Base-by-base conservation (phyloP, 257 asterid species). In the Mentha longifolia region DNA sequence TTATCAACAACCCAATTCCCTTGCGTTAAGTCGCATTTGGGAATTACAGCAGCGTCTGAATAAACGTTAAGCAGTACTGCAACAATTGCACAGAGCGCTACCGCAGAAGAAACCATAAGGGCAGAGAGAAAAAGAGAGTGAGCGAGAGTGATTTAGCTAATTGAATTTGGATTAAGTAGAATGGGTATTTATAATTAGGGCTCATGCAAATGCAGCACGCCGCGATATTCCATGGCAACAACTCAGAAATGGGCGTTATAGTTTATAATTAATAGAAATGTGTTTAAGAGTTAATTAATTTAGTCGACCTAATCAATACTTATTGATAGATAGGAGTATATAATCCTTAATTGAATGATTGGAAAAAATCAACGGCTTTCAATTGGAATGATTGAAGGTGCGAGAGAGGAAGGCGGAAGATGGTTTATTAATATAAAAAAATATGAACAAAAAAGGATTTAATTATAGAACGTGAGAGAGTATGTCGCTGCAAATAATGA, bases 1-100 rank as follows among this genome's bases (percentile, higher is more conserved):
- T 77, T 35, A 41, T 87, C 92, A 7, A 6, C 15, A 31, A 85
- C 75, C 92, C 92, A 85, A 4, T 58, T 87, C 65, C 90, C 92
- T 15, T 61, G 2, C 72, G 81, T 82, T 45, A 85, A 79, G 58
- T 85, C 74, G 82, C 92, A 82, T 58, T 47, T 7, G 22, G 7
- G 16, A 54, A 31, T 33, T 7, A 6, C 2, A 0, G 19, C 33
- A 0, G 39, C 56, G n/a, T n/a, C n/a, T 68, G 75, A 46, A 61
- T 52, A 43, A 15, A 20, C 43, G 22, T 56, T 20, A 16, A 61
- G 14, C 14, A 9, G 58, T 65, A 64, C 42, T 76, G 80, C 73
- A 70, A 58, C 62, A 57, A 80, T 42, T 9, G 66, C 54, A 61
- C 41, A 54, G 41, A 25, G 0, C 37, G 70, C 3, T 45, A 49